Base-by-base conservation (phyloP, 331 rosid species). In the Ulmus americana region DNA sequence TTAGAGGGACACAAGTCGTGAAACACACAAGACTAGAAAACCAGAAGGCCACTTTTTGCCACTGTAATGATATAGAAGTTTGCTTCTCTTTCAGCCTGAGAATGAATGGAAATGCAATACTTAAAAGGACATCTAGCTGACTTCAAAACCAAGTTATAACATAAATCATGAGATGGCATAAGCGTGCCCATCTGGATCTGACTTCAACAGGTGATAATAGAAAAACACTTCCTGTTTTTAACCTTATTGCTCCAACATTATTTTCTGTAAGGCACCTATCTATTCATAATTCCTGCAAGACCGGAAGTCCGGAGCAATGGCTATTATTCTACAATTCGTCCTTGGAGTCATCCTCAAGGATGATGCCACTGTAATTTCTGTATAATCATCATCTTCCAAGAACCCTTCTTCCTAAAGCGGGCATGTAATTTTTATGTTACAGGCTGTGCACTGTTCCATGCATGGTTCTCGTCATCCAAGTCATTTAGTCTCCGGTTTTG, bases 391-490 rank as follows among this genome's bases (percentile, higher is more conserved):
- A 8, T 45, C 52, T 22, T n/a, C 35, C 4, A 39, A 13, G 49
- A 8, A 8, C 38, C 35, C 6, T 61, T 11, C 15, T 59, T 43
- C 20, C 0, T 43, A 6, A 28, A 45, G 35, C 10, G 41, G 10
- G 28, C 44, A 14, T 22, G 64, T 64, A 75, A 65, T 59, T 63
- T 44, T 67, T 55, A 67, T 28, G 75, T 45, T 39, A 69, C 79
- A 28, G 86, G 86, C 66, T 78, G 81, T 12, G 74, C 60, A 13
- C 81, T 74, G 11, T 64, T 57, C 86, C 84, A 82, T 0, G 73
- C 69, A 54, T 18, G 73, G 75, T 7, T 74, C 14, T 71, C 78
- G 7, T 71, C 76, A 18, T 71, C 80, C 22, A 77, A 63, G 20
- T 60, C 79, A 15, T 60, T 54, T 1, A 50, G 1, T 52, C 63